Base-by-base conservation (phyloP, 331 rosid species). In the Telfairia occidentalis region DNA sequence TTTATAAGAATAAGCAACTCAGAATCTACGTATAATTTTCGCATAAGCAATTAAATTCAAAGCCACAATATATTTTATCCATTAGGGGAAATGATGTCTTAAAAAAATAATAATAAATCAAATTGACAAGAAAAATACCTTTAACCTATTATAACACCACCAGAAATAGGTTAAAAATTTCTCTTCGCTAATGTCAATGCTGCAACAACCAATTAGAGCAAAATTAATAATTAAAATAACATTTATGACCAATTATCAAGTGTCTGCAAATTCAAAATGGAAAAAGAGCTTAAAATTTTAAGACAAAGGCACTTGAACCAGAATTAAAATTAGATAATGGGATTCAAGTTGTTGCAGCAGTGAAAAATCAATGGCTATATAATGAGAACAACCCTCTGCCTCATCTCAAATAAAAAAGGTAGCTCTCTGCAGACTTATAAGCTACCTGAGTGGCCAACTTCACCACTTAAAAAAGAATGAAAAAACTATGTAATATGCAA, bases 81-180 rank as follows among this genome's bases (percentile, higher is more conserved):
- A 19, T 34, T 16, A 63, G 28, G 35, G 35, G 70, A 63, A 34
- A 19, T 34, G 7, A 32, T 46, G 19, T 40, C 61, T 79, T 63
- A 34, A 19, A 60, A 55, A 37, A 71, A 21, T 2, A 66, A 73
- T 23, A 74, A 54, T 12, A 26, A 23, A 12, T 12, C 21, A 28
- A 71, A 42, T 75, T 53, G 74, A 74, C 67, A 59, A 60, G 71
- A 60, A 76, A 76, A 78, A 76, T 88, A 94, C 98, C 97, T 91
- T 89, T 40, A 94, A 83, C 79, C 90, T 88, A 84, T 88, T 84
- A 71, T 83, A 94, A 82, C 97, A 91, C 92, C 97, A 94, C 98
- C 97, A 94, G 87, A 94, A 94, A 87, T 91, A 88, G 42, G 90
- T 89, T 81, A 94, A 81, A 79, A 89, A 91, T 73, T 94, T 91